A percentile compares a stretch with the other conserved stretches of the same genome.
These are phyloP conservation scores for Amanita phalloides DNA, from an alignment of 768 basidiomycete species.

Conservation along the genomic window DNA sequence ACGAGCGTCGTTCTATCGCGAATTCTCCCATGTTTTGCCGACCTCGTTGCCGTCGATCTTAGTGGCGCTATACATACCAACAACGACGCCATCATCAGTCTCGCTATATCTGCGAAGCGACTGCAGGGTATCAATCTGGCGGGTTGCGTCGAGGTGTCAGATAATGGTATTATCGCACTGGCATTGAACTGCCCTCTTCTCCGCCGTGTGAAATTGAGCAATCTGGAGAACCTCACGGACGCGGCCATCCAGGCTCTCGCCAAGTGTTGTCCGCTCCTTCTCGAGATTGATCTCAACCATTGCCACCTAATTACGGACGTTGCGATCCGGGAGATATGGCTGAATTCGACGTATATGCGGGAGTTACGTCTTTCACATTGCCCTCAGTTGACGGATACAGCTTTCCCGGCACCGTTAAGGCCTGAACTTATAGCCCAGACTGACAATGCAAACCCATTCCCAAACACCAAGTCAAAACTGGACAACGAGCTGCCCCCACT, in stretches of 20 bases:
- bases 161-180: slow-evolving; percentile 65
- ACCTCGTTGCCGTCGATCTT: slow-evolving; percentile 80
- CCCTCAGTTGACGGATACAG: slow-evolving; percentile 65
- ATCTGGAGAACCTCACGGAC: slow-evolving; percentile 69
- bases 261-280: slow-evolving; percentile 68
- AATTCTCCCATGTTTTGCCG: slow-evolving; percentile 61
- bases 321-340: slow-evolving; percentile 78
- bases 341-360: slow-evolving; percentile 70
- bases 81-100: slow-evolving; percentile 58
- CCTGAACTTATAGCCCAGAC: slow-evolving; percentile 19
- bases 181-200: slow-evolving; percentile 68
- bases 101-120: slow-evolving; percentile 60
- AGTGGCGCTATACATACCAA: slow-evolving; percentile 60
- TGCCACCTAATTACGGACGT: slow-evolving; percentile 71
- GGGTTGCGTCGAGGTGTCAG: slow-evolving; percentile 73
- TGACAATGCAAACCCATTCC: slow-evolving; percentile 32
- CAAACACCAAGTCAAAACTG: slow-evolving; percentile 19
- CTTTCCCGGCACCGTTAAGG: slow-evolving; percentile 68
- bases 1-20: slow-evolving; percentile 50
- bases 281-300: slow-evolving; percentile 90
- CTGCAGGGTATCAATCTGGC: slow-evolving; percentile 90
- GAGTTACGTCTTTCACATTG: slow-evolving; percentile 86
- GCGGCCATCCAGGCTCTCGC: slow-evolving; percentile 66
- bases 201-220: slow-evolving; percentile 83
- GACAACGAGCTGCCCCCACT: slow-evolving; percentile 55